Percentiles rank a stretch among this genome's conserved stretches.
These are phyloP conservation scores for Epithemia pelagica DNA, from an alignment of 108 stramenopile species.

Conservation along the genomic window DNA sequence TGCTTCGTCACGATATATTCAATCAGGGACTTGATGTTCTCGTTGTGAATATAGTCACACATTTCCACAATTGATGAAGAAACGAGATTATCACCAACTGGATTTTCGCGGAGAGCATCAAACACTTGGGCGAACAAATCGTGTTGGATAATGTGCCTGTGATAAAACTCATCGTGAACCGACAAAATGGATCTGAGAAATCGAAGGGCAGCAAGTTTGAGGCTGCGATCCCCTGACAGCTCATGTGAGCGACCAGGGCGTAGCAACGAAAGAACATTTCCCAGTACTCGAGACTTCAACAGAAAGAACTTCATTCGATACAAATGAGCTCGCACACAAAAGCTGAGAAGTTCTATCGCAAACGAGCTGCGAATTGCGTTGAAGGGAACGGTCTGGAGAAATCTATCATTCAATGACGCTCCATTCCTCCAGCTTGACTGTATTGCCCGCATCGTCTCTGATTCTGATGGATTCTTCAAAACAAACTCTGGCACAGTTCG, in stretches of 20 bases:
- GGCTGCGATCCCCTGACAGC: conserved; percentile 54
- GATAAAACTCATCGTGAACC: conserved; percentile 82
- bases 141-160: conserved; percentile 83
- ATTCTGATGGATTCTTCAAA: conserved; percentile 8
- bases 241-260: conserved; percentile 16
- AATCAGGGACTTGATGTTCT: conserved; percentile 77
- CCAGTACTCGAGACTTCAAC: conserved; percentile 60
- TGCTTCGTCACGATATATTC: conserved; percentile 81
- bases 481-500: conserved; percentile 27
- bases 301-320: conserved; percentile 80
- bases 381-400: conserved; percentile 33
- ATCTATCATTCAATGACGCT: conserved; percentile 23
- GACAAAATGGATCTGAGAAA: conserved; percentile 76
- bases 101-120: conserved; percentile 67
- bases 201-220: conserved; percentile 70
- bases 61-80: conserved; percentile 81
- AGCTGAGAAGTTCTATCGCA: conserved; percentile 76
- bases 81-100: conserved; percentile 78
- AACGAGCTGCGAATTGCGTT: conserved; percentile 70
- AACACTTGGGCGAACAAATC: conserved; percentile 83
- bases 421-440: conserved; percentile 30
- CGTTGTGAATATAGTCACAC: conserved; percentile 74
- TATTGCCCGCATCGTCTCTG: conserved; percentile 23
- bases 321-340: conserved; percentile 81
- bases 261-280: conserved; percentile 54